Percentiles rank a stretch among this genome's conserved stretches.
Evolutionary conservation across 495 filamentous ascomycete genomes (phyloP).

Genomic region (Bryoglossum gracile): DNA sequence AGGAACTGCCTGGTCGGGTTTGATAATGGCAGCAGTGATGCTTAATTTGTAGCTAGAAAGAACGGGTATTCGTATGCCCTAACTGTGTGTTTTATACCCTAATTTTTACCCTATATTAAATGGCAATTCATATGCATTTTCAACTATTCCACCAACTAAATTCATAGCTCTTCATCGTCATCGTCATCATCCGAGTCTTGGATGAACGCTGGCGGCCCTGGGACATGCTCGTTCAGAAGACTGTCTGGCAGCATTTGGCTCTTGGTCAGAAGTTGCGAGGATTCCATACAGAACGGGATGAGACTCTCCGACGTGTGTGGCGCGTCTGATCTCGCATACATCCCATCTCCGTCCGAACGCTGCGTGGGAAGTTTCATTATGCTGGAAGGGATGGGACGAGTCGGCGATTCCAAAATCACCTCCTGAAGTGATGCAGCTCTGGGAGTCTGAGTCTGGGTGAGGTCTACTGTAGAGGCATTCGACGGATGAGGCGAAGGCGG

Average conservation of each 20-base stretch:
- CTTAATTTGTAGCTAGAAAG: too few species aligned
- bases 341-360: background rate
- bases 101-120: background rate
- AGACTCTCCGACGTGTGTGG: background rate
- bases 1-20: too few species aligned
- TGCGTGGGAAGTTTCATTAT: conserved; percentile 5
- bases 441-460: conserved; percentile 24
- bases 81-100: background rate
- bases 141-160: background rate
- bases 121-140: background rate
- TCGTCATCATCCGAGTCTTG: conserved; percentile 43
- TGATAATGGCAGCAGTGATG: too few species aligned
- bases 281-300: conserved; percentile 26
- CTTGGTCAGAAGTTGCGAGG: conserved; percentile 36
- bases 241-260: conserved; percentile 49
- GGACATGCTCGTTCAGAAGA: conserved; percentile 41
- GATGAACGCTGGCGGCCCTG: conserved; percentile 33
- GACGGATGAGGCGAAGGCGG: conserved; percentile 2
- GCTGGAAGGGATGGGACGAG: conserved; percentile 14
- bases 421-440: conserved; percentile 5
- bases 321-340: too few species aligned
- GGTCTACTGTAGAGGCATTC: conserved; percentile 23
- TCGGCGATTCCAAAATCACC: conserved; percentile 22
- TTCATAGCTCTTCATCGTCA: conserved; percentile 2
- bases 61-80: too few species aligned